Conservation (phyloP, 495 filamentous ascomycete genomes). For the Copromyces sp. region DNA sequence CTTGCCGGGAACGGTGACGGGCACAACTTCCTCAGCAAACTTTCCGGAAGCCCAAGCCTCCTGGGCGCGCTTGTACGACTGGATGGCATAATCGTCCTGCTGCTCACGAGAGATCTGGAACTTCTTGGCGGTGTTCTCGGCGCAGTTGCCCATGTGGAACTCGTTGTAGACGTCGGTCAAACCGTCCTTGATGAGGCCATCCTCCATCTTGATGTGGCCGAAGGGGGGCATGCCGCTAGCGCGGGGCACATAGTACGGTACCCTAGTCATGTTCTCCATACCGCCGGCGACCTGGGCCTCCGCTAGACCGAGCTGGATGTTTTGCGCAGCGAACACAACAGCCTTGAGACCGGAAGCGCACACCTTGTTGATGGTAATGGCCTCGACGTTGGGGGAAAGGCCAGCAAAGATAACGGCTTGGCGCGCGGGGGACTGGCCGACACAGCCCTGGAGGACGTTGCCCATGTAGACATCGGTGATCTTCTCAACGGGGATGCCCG, state of each 20-base stretch:
- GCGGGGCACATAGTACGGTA: conserved; percentile 83
- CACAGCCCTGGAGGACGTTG: conserved; percentile 76
- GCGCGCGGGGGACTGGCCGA: conserved; percentile 85
- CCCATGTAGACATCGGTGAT: conserved; percentile 94
- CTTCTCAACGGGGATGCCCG: conserved; percentile 61
- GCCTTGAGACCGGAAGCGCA: conserved; percentile 93
- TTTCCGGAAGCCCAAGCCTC: conserved; percentile 71
- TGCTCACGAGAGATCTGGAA: conserved; percentile 66
- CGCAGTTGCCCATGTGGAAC: conserved; percentile 96
- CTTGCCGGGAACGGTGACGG: conserved; percentile 71
- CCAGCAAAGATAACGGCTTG: conserved; percentile 88
- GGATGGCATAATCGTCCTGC: conserved; percentile 86
- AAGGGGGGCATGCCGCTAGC: conserved; percentile 68
- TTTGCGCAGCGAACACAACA: conserved; percentile 79
- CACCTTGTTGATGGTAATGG: conserved; percentile 92
- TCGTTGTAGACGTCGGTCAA: conserved; percentile 95
- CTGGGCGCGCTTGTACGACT: conserved; percentile 78
- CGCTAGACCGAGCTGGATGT: conserved; percentile 81
- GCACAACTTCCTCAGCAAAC: conserved; percentile 80
- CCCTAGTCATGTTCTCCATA: conserved; percentile 94
- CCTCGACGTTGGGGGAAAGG: conserved; percentile 65
- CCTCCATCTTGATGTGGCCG: conserved; percentile 75
- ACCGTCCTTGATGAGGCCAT: conserved; percentile 90
- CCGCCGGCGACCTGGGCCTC: conserved; percentile 86
- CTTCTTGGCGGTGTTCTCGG: conserved; percentile 91